Percentiles rank a stretch among this genome's conserved stretches.
Conservation (phyloP, 352 stramenopile genomes). For the Plasmopara viticola region DNA sequence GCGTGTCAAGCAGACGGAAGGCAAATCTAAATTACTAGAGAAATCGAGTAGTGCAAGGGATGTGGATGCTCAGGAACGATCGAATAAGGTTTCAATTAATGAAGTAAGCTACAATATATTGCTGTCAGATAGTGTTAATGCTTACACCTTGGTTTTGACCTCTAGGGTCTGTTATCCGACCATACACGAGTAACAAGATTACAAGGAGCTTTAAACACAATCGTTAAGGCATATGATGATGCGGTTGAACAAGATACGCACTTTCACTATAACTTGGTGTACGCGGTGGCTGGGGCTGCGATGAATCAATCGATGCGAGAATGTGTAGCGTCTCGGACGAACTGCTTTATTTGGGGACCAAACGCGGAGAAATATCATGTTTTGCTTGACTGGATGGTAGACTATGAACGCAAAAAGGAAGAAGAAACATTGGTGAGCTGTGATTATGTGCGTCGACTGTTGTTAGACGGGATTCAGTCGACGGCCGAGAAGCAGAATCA, state of each 20-base stretch:
- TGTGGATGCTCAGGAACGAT: constrained; percentile 11
- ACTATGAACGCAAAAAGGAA: constrained; percentile 1
- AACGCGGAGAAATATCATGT: constrained; percentile 41
- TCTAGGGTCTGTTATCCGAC: constrained; percentile 32
- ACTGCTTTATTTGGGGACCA: constrained; percentile 47
- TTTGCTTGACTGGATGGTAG: constrained; percentile 53
- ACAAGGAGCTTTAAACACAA: constrained; percentile 26
- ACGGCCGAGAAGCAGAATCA: constrained; percentile 39
- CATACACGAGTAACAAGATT: constrained; percentile 60
- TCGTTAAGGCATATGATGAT: constrained; percentile 18
- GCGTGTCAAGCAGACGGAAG: constrained; percentile 2
- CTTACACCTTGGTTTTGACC: constrained; percentile 5
- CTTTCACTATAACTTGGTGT: constrained; percentile 39
- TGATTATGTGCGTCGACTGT: constrained; percentile 26
- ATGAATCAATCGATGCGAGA: constrained; percentile 37
- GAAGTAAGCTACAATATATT: background rate
- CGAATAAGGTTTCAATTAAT: constrained; percentile 9
- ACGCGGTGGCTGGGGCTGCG: constrained; percentile 28
- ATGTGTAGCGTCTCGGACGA: constrained; percentile 39
- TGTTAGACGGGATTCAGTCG: constrained; percentile 30
- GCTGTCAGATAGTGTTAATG: background rate
- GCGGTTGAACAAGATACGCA: background rate
- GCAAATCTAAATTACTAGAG: constrained; percentile 20
- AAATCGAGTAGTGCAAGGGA: constrained; percentile 3
- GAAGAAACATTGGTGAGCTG: background rate